phyloP scores from a whole-genome alignment of 345 rosid species.

The Eucalyptus marginata region DNA sequence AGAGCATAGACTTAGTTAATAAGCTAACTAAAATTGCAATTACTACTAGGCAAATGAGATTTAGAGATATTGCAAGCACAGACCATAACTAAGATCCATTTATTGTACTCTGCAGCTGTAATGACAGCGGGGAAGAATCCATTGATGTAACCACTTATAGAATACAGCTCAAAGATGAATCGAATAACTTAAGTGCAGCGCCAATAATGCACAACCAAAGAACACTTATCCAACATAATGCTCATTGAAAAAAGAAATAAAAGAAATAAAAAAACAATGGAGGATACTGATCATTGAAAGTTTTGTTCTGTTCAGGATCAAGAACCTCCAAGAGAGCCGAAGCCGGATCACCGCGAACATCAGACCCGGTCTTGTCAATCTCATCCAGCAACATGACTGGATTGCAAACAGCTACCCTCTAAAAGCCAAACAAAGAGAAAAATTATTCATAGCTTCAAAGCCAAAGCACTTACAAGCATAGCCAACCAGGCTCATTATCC shows the following conservation, averaged over 20 bases:
- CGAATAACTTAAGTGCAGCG: neutral
- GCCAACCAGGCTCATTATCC: neutral
- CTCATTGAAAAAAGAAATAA: neutral
- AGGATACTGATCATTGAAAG: conserved; percentile 99
- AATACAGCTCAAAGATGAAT: neutral
- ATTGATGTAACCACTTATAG: neutral
- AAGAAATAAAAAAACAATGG: neutral
- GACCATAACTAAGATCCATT: neutral
- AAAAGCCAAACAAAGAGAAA: conserved; percentile 14
- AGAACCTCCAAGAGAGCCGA: conserved; percentile 98
- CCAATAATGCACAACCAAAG: neutral
- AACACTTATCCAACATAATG: neutral
- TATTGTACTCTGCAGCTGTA: neutral
- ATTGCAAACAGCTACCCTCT: conserved; percentile 96
- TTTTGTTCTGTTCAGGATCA: conserved; percentile 92
- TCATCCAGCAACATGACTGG: conserved; percentile 97
- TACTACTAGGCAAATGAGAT: neutral
- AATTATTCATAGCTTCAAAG: neutral
- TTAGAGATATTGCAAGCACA: neutral
- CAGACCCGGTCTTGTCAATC: conserved; percentile 98
- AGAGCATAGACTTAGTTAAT: neutral
- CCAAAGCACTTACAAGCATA: neutral
- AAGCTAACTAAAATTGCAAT: neutral
- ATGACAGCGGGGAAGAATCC: neutral
- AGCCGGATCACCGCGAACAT: conserved; percentile 98